These are phyloP conservation scores for Malassezia obtusa DNA, from an alignment of 1,284 basidiomycete genomes.

Conservation along the genomic window DNA sequence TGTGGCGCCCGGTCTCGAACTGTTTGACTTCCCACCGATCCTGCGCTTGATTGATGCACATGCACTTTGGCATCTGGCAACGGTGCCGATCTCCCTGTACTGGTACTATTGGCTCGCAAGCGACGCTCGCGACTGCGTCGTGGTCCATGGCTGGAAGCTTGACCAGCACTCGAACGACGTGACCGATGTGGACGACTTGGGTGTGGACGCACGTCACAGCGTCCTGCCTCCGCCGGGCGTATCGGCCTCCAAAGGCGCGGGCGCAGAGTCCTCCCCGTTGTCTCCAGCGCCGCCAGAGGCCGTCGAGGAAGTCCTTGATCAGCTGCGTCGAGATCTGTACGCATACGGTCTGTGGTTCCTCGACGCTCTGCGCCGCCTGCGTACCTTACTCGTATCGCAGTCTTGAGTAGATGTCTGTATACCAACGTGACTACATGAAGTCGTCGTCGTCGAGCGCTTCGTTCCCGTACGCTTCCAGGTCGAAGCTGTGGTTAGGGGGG, in stretches of 20 bases:
- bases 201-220: background rate
- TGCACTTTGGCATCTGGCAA: conserved; percentile 83
- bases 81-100: conserved; percentile 64
- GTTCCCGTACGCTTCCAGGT: conserved; percentile 38
- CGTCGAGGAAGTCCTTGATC: background rate
- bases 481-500: no score
- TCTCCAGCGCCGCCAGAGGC: background rate
- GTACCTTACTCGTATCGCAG: conserved; percentile 5
- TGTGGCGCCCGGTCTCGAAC: conserved; percentile 67
- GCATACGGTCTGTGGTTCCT: background rate
- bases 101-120: conserved; percentile 58
- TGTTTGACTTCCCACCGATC: conserved; percentile 80
- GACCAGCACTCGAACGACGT: conserved; percentile 9
- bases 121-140: conserved; percentile 40
- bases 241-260: background rate
- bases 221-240: background rate
- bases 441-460: conserved; percentile 47
- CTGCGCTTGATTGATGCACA: conserved; percentile 77
- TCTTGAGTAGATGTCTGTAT: background rate
- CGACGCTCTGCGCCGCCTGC: conserved; percentile 1
- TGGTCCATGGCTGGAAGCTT: conserved; percentile 29
- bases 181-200: background rate
- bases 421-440: conserved; percentile 35
- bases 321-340: background rate
- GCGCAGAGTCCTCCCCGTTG: background rate